phyloP scores from a whole-genome alignment of 129 eudicot genomes.

The Helianthus tuberosus region DNA sequence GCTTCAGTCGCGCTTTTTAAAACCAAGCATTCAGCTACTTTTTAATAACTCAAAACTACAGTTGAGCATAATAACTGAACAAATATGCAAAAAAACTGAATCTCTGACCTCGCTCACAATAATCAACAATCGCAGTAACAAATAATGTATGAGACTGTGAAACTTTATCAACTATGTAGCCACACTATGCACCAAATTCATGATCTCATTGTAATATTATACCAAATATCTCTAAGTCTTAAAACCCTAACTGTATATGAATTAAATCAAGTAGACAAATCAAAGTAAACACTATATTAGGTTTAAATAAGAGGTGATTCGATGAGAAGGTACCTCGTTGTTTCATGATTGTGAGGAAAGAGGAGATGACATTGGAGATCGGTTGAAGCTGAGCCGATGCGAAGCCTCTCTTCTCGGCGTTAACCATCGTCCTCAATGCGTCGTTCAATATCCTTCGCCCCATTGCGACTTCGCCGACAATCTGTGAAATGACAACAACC shows the following conservation, averaged over 20 bases:
- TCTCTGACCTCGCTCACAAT: background rate
- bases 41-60: background rate
- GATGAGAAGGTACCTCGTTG: constrained; percentile 32
- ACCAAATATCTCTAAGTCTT: background rate
- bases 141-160: background rate
- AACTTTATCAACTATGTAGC: too few species aligned
- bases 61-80: background rate
- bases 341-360: constrained; percentile 82
- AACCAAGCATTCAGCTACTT: too few species aligned
- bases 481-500: background rate
- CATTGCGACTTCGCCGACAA: constrained; percentile 40
- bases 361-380: constrained; percentile 68
- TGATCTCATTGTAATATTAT: background rate
- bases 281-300: background rate
- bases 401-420: constrained; percentile 80
- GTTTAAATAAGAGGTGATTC: background rate
- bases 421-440: constrained; percentile 75
- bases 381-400: constrained; percentile 74
- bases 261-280: too few species aligned
- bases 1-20: too few species aligned
- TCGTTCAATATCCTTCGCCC: constrained; percentile 83
- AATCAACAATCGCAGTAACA: background rate
- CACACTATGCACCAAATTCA: background rate
- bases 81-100: background rate
- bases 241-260: background rate